Percentiles rank a stretch among this genome's conserved stretches.
These are phyloP conservation scores for Caryopteris hybrid DNA, from an alignment of 305 asterid genomes.

Conservation along the genomic window DNA sequence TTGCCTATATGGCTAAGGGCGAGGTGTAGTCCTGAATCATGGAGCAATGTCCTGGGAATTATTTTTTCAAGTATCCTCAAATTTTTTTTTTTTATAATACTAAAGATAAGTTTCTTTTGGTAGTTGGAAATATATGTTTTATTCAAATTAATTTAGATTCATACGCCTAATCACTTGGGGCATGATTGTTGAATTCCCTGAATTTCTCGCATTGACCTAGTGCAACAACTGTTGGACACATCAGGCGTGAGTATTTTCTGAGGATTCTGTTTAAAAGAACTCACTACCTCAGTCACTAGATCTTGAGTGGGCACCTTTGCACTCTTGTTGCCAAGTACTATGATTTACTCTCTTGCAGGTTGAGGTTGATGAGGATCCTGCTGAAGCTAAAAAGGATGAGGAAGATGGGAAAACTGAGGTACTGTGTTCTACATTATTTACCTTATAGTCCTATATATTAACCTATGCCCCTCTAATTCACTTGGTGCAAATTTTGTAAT, in stretches of 20 bases:
- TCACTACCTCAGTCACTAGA: neutral
- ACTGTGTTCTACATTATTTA: slow-evolving; percentile 3
- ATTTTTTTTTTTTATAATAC: too few species aligned
- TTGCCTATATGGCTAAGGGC: neutral
- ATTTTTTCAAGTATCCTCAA: too few species aligned
- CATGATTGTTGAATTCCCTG: too few species aligned
- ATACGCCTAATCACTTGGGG: too few species aligned
- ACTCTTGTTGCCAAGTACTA: slow-evolving; percentile 9
- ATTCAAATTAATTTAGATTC: too few species aligned
- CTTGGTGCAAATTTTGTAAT: neutral
- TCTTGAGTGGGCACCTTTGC: neutral
- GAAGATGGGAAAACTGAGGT: slow-evolving; percentile 74
- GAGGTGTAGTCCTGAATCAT: neutral
- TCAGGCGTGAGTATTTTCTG: neutral
- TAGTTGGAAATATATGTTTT: neutral
- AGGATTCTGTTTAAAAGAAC: neutral
- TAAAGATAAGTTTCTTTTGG: too few species aligned
- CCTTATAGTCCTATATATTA: neutral
- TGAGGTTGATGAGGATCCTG: slow-evolving; percentile 88
- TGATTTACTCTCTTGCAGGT: slow-evolving; percentile 44
- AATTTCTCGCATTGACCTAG: too few species aligned
- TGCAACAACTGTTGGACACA: neutral
- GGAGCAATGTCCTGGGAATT: neutral
- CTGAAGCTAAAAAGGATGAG: slow-evolving; percentile 60
- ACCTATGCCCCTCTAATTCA: neutral